phyloP scores from a whole-genome alignment of 306 rosid genomes.

The Cicer arietinum region DNA sequence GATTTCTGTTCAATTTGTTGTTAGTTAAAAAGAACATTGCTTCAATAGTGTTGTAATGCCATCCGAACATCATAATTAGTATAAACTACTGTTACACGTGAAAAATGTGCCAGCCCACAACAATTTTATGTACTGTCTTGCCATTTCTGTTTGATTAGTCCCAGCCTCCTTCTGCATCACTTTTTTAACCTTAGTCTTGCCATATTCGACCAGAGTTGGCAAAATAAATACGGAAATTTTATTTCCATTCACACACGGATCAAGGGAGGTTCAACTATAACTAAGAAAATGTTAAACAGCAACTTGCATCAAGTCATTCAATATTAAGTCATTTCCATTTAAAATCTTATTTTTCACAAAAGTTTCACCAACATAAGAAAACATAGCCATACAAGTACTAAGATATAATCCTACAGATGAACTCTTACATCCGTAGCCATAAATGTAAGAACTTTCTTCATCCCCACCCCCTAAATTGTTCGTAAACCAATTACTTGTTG shows the following conservation, averaged over 20 bases:
- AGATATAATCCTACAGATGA: background rate
- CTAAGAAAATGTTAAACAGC: background rate
- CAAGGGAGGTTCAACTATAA: background rate
- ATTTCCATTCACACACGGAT: background rate
- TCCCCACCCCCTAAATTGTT: background rate
- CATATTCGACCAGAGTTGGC: background rate
- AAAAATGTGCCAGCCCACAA: background rate
- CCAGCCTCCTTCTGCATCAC: background rate
- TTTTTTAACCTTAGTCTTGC: background rate
- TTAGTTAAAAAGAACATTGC: background rate
- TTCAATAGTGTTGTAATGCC: background rate
- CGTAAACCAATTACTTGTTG: background rate
- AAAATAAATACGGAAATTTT: background rate
- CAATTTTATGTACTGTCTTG: background rate
- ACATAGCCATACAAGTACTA: background rate
- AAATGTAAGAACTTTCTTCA: background rate
- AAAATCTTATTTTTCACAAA: background rate
- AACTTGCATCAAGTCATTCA: constrained; percentile 7
- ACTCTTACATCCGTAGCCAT: too few species aligned
- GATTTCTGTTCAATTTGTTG: background rate
- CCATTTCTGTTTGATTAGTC: background rate
- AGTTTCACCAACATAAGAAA: background rate
- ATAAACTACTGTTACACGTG: background rate
- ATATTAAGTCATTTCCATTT: background rate
- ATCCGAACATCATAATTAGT: too few species aligned